Evolutionary conservation across 306 rosid genomes (phyloP).

Genomic region (Hippophae gyantsensis): DNA sequence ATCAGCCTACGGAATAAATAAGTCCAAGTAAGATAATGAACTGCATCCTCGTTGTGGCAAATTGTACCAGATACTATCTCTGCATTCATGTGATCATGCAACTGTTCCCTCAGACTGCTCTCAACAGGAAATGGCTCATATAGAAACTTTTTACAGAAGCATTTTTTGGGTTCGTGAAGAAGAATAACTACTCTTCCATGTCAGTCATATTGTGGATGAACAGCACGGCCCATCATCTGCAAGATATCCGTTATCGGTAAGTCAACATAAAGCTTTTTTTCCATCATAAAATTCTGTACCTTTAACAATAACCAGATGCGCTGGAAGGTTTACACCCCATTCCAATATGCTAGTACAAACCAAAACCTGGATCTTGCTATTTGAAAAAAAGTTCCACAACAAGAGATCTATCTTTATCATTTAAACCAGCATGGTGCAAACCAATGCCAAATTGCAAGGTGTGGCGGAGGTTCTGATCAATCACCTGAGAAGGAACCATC

Average conservation of each 20-base stretch:
- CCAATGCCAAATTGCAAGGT: constrained; percentile 97
- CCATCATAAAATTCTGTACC: constrained; percentile 93
- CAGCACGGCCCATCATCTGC: constrained; percentile 99
- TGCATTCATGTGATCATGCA: constrained; percentile 83
- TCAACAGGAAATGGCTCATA: constrained; percentile 98
- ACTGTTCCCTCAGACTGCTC: constrained; percentile 83
- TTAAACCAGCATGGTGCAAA: constrained; percentile 91
- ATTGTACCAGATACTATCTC: constrained; percentile 96
- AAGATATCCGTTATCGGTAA: constrained; percentile 95
- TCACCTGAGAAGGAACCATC: constrained; percentile 85
- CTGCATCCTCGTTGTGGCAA: constrained; percentile 84
- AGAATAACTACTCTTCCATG: constrained; percentile 98
- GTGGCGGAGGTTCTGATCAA: constrained; percentile 84
- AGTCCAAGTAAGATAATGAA: constrained; percentile 96
- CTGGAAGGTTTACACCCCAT: constrained; percentile 99
- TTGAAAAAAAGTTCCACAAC: constrained; percentile 88
- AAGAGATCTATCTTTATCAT: constrained; percentile 86
- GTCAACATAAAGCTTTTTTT: constrained; percentile 84
- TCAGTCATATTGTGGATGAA: constrained; percentile 94
- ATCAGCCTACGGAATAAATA: constrained; percentile 94
- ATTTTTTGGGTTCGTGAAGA: constrained; percentile 96
- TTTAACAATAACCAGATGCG: constrained; percentile 94
- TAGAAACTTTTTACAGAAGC: constrained; percentile 95
- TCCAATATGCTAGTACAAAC: constrained; percentile 97
- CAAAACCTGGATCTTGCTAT: constrained; percentile 91